Evolutionary conservation across 2,329 filamentous ascomycete genomes (phyloP).

Genomic region (Paramyrothecium sp.): DNA sequence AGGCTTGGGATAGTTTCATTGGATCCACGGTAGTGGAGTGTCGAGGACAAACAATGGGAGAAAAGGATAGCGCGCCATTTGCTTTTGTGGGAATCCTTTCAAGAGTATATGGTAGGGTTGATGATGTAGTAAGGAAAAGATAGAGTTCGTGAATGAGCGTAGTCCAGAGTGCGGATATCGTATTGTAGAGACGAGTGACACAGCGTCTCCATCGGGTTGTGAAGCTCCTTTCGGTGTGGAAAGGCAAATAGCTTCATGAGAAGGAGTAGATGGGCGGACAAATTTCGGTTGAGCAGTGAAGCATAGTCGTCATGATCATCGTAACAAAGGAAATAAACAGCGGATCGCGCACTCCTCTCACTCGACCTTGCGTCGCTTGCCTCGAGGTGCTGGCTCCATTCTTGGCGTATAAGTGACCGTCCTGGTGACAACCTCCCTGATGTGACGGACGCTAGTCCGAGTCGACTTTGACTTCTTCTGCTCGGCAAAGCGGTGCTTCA

Average conservation of each 20-base stretch:
- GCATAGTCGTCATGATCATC: constrained; percentile 3
- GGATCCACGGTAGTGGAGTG: not conserved
- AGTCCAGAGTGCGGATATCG: not conserved
- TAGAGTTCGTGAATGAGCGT: not conserved
- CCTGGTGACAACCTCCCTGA: constrained; percentile 88
- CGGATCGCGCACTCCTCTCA: constrained; percentile 16
- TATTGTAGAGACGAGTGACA: not conserved
- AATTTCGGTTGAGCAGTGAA: not conserved
- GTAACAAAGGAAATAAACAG: constrained; percentile 1
- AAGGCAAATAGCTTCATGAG: not conserved
- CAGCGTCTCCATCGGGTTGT: too few species aligned
- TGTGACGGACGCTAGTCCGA: constrained; percentile 64
- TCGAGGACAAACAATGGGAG: not conserved
- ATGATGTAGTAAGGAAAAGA: not conserved
- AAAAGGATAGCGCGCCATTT: not conserved
- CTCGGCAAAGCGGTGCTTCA: constrained; percentile 65
- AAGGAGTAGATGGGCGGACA: not conserved
- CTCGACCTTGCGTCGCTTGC: constrained; percentile 79
- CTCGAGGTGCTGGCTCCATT: constrained; percentile 86
- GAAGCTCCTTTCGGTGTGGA: too few species aligned
- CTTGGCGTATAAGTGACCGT: constrained; percentile 88
- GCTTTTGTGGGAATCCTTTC: not conserved
- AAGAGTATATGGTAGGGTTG: not conserved
- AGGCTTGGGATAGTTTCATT: not conserved
- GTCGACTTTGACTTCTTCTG: constrained; percentile 54